A percentile compares a stretch with the other conserved stretches of the same genome.
Conservation (phyloP, 371 early-diverging fungal species). For the Lichtheimia ornata region DNA sequence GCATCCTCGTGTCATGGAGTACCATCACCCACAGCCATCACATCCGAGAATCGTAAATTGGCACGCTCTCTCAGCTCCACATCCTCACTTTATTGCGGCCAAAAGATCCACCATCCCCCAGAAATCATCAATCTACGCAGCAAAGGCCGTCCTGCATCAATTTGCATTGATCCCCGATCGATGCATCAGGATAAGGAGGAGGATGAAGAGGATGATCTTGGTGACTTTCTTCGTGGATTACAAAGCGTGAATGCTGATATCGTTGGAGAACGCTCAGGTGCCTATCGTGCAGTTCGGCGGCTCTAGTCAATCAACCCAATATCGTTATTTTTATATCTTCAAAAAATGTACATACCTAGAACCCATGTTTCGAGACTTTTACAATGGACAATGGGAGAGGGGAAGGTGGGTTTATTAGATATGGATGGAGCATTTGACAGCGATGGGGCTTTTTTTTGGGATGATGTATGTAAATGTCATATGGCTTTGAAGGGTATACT, state of each 20-base stretch:
- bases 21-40: constrained; percentile 6
- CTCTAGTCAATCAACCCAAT: constrained; percentile 1
- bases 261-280: constrained; percentile 42
- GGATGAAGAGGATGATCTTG: constrained; percentile 31
- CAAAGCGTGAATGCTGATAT: constrained; percentile 44
- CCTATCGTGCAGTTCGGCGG: constrained; percentile 28
- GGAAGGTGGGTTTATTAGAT: too few species aligned
- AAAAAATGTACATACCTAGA: too few species aligned
- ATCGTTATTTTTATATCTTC: too few species aligned
- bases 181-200: constrained; percentile 23
- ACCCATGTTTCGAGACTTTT: too few species aligned
- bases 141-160: constrained; percentile 39
- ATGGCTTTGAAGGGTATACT: too few species aligned
- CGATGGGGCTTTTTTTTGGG: too few species aligned
- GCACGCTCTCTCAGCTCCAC: constrained; percentile 28
- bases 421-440: too few species aligned
- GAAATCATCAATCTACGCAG: constrained; percentile 28
- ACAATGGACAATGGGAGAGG: too few species aligned
- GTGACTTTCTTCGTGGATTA: constrained; percentile 46
- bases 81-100: constrained; percentile 10
- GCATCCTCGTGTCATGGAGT: too few species aligned
- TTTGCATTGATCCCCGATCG: constrained; percentile 42
- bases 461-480: too few species aligned
- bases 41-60: constrained; percentile 21
- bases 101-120: constrained; percentile 17